A percentile compares a stretch with the other conserved stretches of the same genome.
Evolutionary conservation across 228 moss, liverwort and hornwort species (phyloP).

Genomic region (Sphagnum magellanicum): DNA sequence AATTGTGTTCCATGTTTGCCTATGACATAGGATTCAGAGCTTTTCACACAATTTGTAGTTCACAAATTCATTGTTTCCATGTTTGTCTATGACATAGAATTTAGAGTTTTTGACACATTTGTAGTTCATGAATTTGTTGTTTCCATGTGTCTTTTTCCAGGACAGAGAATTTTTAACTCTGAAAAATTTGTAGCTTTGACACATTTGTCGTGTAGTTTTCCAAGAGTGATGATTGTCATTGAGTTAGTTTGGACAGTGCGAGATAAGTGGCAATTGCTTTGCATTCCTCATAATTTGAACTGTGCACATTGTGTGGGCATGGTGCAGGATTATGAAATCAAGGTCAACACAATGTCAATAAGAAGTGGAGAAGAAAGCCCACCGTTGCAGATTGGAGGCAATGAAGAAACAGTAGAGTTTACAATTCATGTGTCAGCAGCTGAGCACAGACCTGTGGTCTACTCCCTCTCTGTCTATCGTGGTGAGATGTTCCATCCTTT

Average conservation of each 20-base stretch:
- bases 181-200: neutral
- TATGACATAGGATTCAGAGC: no score
- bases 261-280: neutral
- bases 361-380: conserved; percentile 29
- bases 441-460: conserved; percentile 13
- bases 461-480: conserved; percentile 32
- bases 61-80: neutral
- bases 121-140: neutral
- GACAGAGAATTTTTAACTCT: neutral
- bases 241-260: neutral
- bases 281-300: neutral
- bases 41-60: neutral
- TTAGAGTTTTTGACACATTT: neutral
- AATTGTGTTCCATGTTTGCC: no score
- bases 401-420: conserved; percentile 30
- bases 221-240: neutral
- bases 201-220: neutral
- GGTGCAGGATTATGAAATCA: conserved; percentile 21
- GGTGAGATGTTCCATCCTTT: conserved; percentile 15
- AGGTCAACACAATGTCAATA: conserved; percentile 11
- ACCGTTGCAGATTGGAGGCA: conserved; percentile 22
- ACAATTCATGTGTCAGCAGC: conserved; percentile 19
- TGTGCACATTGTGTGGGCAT: neutral
- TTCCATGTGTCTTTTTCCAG: neutral
- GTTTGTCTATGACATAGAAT: neutral